Conservation (phyloP, 768 basidiomycete species). For the Astraeus odoratus region DNA sequence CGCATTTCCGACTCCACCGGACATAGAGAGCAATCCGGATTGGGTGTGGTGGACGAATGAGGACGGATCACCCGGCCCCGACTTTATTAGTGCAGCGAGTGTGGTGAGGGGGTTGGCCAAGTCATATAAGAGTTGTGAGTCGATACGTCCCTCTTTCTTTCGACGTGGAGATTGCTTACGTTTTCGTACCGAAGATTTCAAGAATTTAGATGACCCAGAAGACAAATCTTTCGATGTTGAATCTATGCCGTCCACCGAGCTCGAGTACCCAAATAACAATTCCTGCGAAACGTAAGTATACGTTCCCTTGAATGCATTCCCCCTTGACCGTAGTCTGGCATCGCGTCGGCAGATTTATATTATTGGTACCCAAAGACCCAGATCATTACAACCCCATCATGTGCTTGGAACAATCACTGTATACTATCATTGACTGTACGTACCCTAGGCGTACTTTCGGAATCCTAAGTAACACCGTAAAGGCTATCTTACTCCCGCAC, state of each 20-base stretch:
- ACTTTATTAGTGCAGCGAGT: constrained; percentile 54
- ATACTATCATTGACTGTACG: constrained; percentile 68
- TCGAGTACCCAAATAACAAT: constrained; percentile 72
- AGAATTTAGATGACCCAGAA: constrained; percentile 52
- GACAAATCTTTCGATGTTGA: constrained; percentile 62
- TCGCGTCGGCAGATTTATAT: constrained; percentile 48
- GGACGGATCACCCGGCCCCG: constrained; percentile 44
- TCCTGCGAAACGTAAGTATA: constrained; percentile 57
- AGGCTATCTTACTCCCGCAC: constrained; percentile 65
- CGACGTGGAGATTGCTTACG: not conserved
- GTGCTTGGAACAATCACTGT: constrained; percentile 65
- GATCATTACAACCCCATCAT: constrained; percentile 85
- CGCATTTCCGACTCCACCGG: constrained; percentile 29
- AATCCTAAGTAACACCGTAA: constrained; percentile 8
- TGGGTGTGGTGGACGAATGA: constrained; percentile 45
- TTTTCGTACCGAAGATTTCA: constrained; percentile 49
- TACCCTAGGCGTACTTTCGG: constrained; percentile 13
- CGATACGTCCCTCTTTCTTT: not conserved
- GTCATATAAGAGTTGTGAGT: constrained; percentile 65
- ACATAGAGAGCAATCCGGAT: constrained; percentile 21
- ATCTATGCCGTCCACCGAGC: constrained; percentile 56
- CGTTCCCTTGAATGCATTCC: not conserved
- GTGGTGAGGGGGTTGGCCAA: constrained; percentile 59
- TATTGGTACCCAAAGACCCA: constrained; percentile 75
- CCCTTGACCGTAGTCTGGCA: constrained; percentile 1